phyloP scores from a whole-genome alignment of 1,284 basidiomycete species.

The Gymnopus androsaceus region DNA sequence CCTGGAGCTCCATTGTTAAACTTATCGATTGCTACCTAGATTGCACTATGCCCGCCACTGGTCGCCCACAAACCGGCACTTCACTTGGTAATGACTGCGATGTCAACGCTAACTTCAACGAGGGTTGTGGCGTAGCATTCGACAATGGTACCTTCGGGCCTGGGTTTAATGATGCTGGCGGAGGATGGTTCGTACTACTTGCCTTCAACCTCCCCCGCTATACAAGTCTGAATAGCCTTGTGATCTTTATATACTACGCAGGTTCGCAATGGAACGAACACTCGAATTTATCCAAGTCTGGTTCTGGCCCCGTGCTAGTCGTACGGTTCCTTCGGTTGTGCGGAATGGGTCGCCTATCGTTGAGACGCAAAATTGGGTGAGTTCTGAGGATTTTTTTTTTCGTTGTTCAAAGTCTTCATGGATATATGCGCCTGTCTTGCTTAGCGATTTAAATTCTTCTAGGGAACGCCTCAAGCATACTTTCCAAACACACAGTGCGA shows the following conservation, averaged over 20 bases:
- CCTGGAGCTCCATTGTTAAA: constrained; percentile 10
- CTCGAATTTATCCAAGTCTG: constrained; percentile 45
- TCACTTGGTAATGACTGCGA: constrained; percentile 50
- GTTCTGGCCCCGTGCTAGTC: constrained; percentile 49
- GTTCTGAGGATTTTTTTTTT: too few relatives aligned
- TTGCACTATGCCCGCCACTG: constrained; percentile 43
- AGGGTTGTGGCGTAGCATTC: constrained; percentile 64
- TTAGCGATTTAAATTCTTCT: background rate
- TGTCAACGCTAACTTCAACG: constrained; percentile 52
- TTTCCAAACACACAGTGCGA: constrained; percentile 35
- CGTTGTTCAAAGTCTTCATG: background rate
- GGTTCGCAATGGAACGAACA: constrained; percentile 51
- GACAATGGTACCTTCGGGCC: constrained; percentile 54
- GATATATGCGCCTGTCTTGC: background rate
- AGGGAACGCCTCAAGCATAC: constrained; percentile 37
- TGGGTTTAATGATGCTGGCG: constrained; percentile 58
- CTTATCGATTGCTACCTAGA: constrained; percentile 29
- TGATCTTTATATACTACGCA: constrained; percentile 5
- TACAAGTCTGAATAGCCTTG: too few relatives aligned
- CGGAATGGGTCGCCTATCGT: constrained; percentile 36
- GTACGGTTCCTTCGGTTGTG: constrained; percentile 38
- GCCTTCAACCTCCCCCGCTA: too few relatives aligned
- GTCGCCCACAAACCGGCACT: constrained; percentile 25
- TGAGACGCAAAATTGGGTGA: constrained; percentile 46
- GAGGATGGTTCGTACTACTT: constrained; percentile 47